Evolutionary conservation across 805 yeast species (phyloP).

Genomic region (Pichia insulana): DNA sequence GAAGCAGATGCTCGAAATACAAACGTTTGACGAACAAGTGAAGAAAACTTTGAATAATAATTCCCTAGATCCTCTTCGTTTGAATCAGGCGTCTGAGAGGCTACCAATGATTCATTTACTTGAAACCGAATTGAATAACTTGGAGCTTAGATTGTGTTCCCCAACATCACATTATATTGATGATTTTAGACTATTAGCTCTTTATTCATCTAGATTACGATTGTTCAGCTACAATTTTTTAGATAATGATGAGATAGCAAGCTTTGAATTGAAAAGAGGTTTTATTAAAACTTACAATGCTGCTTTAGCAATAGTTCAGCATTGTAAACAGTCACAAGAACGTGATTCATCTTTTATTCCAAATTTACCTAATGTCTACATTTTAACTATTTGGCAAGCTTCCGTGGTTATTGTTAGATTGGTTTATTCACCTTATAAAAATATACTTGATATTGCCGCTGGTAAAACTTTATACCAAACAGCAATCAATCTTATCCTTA

Average conservation of each 20-base stretch:
- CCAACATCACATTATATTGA: slow-evolving; percentile 41
- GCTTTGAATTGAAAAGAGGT: slow-evolving; percentile 62
- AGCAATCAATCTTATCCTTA: slow-evolving; percentile 60
- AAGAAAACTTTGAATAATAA: slow-evolving; percentile 69
- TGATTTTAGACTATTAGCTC: slow-evolving; percentile 58
- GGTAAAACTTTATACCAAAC: slow-evolving; percentile 63
- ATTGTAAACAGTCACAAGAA: slow-evolving; percentile 52
- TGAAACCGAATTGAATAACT: slow-evolving; percentile 62
- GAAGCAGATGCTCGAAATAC: slow-evolving; percentile 71
- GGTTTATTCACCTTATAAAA: slow-evolving; percentile 63
- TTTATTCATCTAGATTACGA: slow-evolving; percentile 73
- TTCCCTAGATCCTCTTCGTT: slow-evolving; percentile 55
- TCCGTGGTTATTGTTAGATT: slow-evolving; percentile 75
- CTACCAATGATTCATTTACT: slow-evolving; percentile 67
- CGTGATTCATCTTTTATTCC: slow-evolving; percentile 55
- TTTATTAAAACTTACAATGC: slow-evolving; percentile 73
- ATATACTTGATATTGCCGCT: slow-evolving; percentile 55
- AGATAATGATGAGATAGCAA: slow-evolving; percentile 43
- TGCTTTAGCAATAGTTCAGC: slow-evolving; percentile 60
- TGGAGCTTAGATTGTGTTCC: slow-evolving; percentile 47
- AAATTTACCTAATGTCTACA: slow-evolving; percentile 76
- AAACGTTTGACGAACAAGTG: slow-evolving; percentile 79
- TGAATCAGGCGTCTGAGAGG: slow-evolving; percentile 60
- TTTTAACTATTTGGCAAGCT: slow-evolving; percentile 85
- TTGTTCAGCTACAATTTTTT: slow-evolving; percentile 73